Conservation (phyloP, 2,329 filamentous ascomycete species). For the Stagonosporopsis rhizophila region DNA sequence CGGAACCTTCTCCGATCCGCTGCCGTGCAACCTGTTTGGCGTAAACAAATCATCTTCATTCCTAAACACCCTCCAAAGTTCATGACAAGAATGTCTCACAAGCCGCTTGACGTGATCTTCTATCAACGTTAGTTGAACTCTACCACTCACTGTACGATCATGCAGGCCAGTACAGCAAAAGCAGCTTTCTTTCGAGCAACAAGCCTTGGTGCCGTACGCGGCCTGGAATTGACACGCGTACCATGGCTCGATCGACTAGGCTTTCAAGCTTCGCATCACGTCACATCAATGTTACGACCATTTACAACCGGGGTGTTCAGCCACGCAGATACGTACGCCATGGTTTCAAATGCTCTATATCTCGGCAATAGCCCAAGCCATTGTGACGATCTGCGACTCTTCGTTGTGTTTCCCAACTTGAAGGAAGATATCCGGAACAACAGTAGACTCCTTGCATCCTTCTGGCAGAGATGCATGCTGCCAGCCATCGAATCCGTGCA, state of each 20-base stretch:
- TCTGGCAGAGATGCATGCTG: conserved; percentile 16
- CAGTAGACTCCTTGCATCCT: conserved; percentile 8
- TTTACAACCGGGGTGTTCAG: conserved; percentile 6
- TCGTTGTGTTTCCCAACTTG: conserved; percentile 7
- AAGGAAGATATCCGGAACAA: conserved; percentile 10
- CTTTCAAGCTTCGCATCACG: conserved; percentile 13
- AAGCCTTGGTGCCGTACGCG: conserved; percentile 11
- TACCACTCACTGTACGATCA: background rate
- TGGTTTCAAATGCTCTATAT: conserved; percentile 13
- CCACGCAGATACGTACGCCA: conserved; percentile 9
- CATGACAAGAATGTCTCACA: background rate
- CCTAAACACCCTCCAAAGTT: background rate
- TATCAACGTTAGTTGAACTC: too few relatives aligned
- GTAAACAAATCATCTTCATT: conserved; percentile 8
- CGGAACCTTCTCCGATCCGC: conserved; percentile 7
- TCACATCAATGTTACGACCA: conserved; percentile 7
- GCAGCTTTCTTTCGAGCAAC: conserved; percentile 13
- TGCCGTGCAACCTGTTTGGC: background rate
- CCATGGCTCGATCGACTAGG: conserved; percentile 17
- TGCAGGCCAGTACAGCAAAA: background rate
- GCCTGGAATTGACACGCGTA: conserved; percentile 7
- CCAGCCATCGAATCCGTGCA: conserved; percentile 9
- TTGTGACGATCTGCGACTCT: conserved; percentile 11
- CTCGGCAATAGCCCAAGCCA: conserved; percentile 12
- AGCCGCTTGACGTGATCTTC: background rate